Evolutionary conservation across 1,284 basidiomycete genomes (phyloP).

Genomic region (Sanghuangporus sanghuang): DNA sequence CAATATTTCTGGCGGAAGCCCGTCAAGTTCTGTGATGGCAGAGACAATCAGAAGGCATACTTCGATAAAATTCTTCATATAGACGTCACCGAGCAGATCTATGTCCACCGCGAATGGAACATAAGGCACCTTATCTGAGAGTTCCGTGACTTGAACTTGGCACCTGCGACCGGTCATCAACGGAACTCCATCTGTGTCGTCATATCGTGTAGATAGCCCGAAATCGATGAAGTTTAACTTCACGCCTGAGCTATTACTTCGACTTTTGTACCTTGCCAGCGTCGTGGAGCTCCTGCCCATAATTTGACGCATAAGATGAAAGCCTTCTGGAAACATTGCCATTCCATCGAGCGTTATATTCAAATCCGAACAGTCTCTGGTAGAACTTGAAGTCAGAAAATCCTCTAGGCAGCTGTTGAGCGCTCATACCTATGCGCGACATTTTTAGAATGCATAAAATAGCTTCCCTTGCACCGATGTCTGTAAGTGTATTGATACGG

Average conservation of each 20-base stretch:
- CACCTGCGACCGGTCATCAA: neutral
- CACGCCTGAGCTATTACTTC: constrained; percentile 16
- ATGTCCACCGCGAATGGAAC: constrained; percentile 10
- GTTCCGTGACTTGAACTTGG: neutral
- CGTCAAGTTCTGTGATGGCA: neutral
- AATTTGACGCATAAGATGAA: constrained; percentile 8
- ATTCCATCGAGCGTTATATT: constrained; percentile 10
- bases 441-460: neutral
- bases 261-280: neutral
- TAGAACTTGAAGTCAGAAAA: neutral
- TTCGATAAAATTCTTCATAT: neutral
- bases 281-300: neutral
- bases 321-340: constrained; percentile 2
- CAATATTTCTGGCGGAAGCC: neutral
- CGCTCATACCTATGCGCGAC: constrained; percentile 8
- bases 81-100: constrained; percentile 4
- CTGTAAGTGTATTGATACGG: neutral
- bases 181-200: neutral
- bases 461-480: neutral
- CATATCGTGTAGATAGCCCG: constrained; percentile 21
- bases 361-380: neutral
- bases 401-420: neutral
- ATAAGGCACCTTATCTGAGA: neutral
- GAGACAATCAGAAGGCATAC: neutral
- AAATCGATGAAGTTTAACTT: constrained; percentile 30